Conservation (phyloP, 352 stramenopile genomes). For the Globisporangium orthogonon region DNA sequence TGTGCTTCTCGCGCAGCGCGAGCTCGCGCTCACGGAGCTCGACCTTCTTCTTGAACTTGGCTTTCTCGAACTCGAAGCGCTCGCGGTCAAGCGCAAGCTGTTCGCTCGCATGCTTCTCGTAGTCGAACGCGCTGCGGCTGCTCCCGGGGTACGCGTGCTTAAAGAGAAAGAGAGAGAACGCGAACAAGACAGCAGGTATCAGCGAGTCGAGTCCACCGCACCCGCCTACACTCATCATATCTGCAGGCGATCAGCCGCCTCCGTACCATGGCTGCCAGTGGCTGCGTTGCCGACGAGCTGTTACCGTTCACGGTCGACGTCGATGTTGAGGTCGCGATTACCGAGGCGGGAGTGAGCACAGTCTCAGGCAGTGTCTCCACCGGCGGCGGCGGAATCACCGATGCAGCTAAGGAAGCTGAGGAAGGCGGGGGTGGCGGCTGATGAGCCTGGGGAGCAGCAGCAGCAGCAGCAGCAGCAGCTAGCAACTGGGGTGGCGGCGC, state of each 20-base stretch:
- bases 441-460: conserved; percentile 11
- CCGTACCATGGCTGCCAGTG: background rate
- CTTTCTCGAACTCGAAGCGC: conserved; percentile 64
- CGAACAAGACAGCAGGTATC: no score
- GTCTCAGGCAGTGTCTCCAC: background rate
- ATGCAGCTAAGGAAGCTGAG: background rate
- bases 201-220: background rate
- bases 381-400: background rate
- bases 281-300: background rate
- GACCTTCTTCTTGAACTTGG: conserved; percentile 67
- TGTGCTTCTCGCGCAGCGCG: conserved; percentile 49
- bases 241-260: background rate
- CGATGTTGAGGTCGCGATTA: no score
- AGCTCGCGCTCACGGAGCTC: conserved; percentile 66
- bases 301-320: background rate
- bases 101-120: conserved; percentile 69
- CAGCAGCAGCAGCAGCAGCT: background rate
- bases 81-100: conserved; percentile 68
- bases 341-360: no score
- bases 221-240: no score
- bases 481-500: conserved; percentile 35
- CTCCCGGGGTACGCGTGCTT: conserved; percentile 9
- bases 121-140: conserved; percentile 47
- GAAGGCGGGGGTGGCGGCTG: background rate
- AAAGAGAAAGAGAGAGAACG: conserved; percentile 5